Evolutionary conservation across 31 red algal species (phyloP), one percentile per base, ranked within the genome.

Genomic region (Bonnemaisonia californica): DNA sequence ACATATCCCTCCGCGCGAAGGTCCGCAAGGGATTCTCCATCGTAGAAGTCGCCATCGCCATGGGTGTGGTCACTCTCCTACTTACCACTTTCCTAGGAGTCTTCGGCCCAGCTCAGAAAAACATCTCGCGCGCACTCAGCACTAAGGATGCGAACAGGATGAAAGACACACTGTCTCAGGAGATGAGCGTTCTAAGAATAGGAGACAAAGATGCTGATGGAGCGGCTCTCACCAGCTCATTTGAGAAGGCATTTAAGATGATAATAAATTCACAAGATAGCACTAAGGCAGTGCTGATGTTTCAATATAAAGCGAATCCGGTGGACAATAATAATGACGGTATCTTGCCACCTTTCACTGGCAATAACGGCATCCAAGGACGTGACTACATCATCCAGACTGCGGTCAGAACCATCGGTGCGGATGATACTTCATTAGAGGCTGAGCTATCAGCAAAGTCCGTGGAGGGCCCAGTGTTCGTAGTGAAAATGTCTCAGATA

Each of bases 401-500:
- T 30, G 62, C 62, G 13, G 62, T 66, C 16, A 21, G 62, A 27
- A 66, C 62, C 12, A 21, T 27, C 62, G 62, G n/a, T n/a, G n/a
- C n/a, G n/a, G n/a, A 66, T 30, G 13, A 66, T 12, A 21, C 16
- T 26, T 23, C 18, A 13, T 26, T 66, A 27, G n/a, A 66, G 12
- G 24, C 16, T 23, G 62, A 66, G 62, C 62, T 66, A 13, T 12
- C 18, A 27, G 27, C 16, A 21, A n/a, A n/a, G n/a, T n/a, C n/a
- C n/a, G 62, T 66, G 13, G 62, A 66, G 12, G 62, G 62, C 62
- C 62, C 62, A 21, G 62, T 66, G 13, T 66, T 66, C 62, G 27
- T 66, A 13, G 62, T 30, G 13, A 21, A 26, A 21, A 21, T 66
- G n/a, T 23, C 62, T 12, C 62, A 66, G 62, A 13, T 66, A 21